Evolutionary conservation across 2,329 filamentous ascomycete species (phyloP).

Genomic region (Aspergillus quadricinctus): DNA sequence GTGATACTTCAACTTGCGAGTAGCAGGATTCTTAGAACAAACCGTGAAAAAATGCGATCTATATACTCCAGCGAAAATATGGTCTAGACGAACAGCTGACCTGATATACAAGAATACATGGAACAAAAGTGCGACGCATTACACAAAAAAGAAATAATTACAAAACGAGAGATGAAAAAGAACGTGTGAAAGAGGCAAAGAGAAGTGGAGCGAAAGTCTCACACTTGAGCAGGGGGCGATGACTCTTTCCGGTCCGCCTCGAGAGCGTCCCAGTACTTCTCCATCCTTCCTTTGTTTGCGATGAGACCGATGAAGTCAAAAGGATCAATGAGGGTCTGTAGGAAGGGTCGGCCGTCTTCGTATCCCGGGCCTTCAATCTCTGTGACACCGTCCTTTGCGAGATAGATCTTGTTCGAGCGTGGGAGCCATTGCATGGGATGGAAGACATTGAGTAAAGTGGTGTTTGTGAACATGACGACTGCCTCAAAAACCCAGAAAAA

Average conservation of each 20-base stretch:
- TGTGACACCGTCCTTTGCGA: constrained; percentile 49
- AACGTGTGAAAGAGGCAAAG: background rate
- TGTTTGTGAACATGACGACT: constrained; percentile 49
- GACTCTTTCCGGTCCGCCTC: background rate
- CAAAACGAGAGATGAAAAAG: background rate
- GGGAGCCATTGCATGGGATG: constrained; percentile 51
- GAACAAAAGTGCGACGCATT: background rate
- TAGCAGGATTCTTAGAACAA: background rate
- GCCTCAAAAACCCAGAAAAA: constrained; percentile 55
- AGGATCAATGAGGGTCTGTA: constrained; percentile 42
- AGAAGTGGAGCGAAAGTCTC: background rate
- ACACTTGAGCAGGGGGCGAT: background rate
- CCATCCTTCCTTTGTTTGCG: constrained; percentile 31
- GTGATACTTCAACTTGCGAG: background rate
- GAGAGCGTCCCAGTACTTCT: constrained; percentile 36
- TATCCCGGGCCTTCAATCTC: constrained; percentile 50
- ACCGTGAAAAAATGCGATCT: background rate
- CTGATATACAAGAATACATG: background rate
- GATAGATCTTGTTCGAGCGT: constrained; percentile 47
- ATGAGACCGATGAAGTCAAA: constrained; percentile 40
- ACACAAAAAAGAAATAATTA: background rate
- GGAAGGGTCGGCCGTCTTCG: constrained; percentile 43
- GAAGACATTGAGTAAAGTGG: constrained; percentile 48
- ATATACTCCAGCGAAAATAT: background rate
- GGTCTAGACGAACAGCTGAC: background rate